Base-by-base conservation (phyloP, 2,329 filamentous ascomycete genomes). In the Colletotrichum godetiae region DNA sequence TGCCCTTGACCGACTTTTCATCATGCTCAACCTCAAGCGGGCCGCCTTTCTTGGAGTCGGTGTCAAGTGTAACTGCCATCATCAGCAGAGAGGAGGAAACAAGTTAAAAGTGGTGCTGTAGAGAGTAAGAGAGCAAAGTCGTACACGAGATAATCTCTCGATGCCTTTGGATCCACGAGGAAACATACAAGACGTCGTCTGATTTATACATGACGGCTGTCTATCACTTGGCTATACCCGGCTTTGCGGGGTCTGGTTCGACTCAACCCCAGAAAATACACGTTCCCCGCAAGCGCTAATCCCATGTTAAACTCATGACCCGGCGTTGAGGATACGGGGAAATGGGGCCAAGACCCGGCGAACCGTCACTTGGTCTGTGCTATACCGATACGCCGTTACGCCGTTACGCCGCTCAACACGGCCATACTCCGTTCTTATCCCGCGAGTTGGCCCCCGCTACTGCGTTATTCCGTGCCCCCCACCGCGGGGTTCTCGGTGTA, bases 371-470 rank as follows among this genome's bases (percentile, higher is more conserved):
- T 67, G 68, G 57, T 49, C 57, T 33, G 56, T 71, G 68, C 63
- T 67, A 71, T n/a, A 56, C 68, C 68, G 68, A 35, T 61, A 67
- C 27, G 46, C 68, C 62, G 68, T 19, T 71, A 71, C 46, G 46
- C 58, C 62, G 67, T 46, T 65, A 67, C 27, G 52, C 63, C 63
- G 63, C 60, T 19, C 60, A 42, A 37, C 61, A 33, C 35, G 33
- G 13, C 10, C 33, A 13, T 22, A 46, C 13, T 19, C 46, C 42
- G 52, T 27, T 15, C 62, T 60, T 67, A 60, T 70, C 55, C 62
- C 68, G 68, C 8, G 19, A 15, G 15, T 22, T 55, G 24, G 31
- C 8, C 53, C 67, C 61, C 61, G 62, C 53, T 55, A 60, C 53
- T 65, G 63, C 63, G 35, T 56, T 71, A 71, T 71, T 33, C 68